Base-by-base conservation (phyloP, 345 rosid species). In the Conringia planisiliqua region DNA sequence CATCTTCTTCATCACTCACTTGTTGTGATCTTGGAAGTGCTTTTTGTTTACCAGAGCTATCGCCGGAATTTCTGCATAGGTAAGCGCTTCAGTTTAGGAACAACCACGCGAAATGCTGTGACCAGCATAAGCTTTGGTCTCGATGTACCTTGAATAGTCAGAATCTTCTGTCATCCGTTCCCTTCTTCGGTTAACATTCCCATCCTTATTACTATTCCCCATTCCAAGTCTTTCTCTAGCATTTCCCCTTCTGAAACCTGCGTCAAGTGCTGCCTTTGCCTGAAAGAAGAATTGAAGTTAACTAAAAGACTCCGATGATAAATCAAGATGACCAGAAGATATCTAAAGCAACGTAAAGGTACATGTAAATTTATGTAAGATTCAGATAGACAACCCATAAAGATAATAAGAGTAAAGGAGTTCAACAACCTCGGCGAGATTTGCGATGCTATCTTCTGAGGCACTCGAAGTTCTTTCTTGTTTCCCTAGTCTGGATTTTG, bases 201-300 rank as follows among this genome's bases (percentile, higher is more conserved):
- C 79, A 67, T 79, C 75, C 48, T 62, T 70, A 55, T 44, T 70
- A 42, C 62, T 62, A 48, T 62, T 70, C 3, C 42, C 56, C 59
- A 54, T 67, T 43, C 78, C 93, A 74, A 82, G 79, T 71, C 90
- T 87, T 68, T 85, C 97, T 74, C 90, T 88, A 38, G 83, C 82
- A 78, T 90, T 91, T 69, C 87, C 93, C 79, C 82, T 91, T 83
- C 82, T 88, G 43, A 77, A 65, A 44, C 88, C 94, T 68, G 87
- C 83, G 75, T 85, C 92, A 58, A 94, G 80, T 72, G 92, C 97
- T 56, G 97, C 95, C 79, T 89, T 91, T 72, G 97, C 98, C 98
- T 94, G 73, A 68, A 62, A 12, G 5, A 44, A 61, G 35, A 22
- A 22, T 8, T 46, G 40, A 35, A 27, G 2, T 38, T 10, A 26